A percentile compares a stretch with the other conserved stretches of the same genome.
Conservation (phyloP, 75 land plant species). For the Larix kaempferi region DNA sequence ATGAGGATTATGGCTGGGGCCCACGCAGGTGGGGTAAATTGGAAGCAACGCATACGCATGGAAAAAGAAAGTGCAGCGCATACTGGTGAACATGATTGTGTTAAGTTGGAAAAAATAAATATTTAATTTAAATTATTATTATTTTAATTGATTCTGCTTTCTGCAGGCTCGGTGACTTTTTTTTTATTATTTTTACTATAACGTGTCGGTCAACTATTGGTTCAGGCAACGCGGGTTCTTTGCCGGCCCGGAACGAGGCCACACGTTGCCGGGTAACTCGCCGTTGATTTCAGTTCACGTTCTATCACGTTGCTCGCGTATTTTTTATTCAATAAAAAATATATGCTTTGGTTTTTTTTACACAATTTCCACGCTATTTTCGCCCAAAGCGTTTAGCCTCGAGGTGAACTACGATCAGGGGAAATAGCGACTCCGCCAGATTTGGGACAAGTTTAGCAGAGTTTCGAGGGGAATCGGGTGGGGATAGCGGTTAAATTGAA, state of each 20-base stretch:
- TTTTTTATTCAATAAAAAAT: not conserved
- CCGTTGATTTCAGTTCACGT: slow-evolving; percentile 1
- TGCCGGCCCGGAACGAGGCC: not conserved
- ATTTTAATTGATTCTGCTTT: not conserved
- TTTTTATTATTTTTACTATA: not conserved
- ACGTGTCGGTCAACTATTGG: not conserved
- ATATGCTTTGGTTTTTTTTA: too few relatives aligned
- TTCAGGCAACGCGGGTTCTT: not conserved
- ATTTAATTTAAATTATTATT: not conserved
- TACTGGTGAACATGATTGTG: not conserved
- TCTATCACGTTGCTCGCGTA: not conserved
- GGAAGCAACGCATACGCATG: not conserved
- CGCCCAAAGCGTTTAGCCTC: not conserved
- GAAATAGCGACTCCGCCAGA: not conserved
- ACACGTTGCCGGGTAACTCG: not conserved
- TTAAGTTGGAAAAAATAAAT: not conserved
- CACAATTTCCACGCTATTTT: not conserved
- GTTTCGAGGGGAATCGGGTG: not conserved
- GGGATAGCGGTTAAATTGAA: not conserved
- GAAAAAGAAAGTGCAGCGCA: not conserved
- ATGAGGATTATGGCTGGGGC: not conserved
- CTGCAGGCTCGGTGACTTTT: too few relatives aligned
- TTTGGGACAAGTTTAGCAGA: not conserved
- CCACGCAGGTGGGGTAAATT: not conserved
- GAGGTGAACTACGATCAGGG: not conserved